Evolutionary conservation across 164 flowering plant genomes (phyloP).

Genomic region (Saururus chinensis): DNA sequence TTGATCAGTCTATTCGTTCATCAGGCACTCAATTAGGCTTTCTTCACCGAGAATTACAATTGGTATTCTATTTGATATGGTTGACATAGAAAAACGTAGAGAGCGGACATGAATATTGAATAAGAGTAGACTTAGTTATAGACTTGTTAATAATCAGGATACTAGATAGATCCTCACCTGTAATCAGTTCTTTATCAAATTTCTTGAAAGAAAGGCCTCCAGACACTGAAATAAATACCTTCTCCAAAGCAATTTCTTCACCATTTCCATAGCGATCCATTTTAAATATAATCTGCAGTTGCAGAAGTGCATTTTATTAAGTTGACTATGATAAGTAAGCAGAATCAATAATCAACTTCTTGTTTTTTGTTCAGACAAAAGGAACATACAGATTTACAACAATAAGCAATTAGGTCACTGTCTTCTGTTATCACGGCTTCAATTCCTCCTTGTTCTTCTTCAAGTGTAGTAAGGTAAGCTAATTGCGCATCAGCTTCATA

Average conservation of each 20-base stretch:
- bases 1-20: no score
- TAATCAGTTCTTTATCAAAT: constrained; percentile 44
- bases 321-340: not conserved
- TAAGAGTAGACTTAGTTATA: no score
- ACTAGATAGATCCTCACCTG: constrained; percentile 26
- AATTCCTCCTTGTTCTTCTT: constrained; percentile 51
- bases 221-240: constrained; percentile 29
- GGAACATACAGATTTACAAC: constrained; percentile 65
- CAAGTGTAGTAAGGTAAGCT: constrained; percentile 54
- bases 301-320: not conserved
- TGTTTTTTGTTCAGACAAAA: constrained; percentile 7
- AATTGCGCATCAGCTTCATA: constrained; percentile 95
- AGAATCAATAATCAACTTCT: constrained; percentile 9
- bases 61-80: no score
- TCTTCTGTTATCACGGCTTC: constrained; percentile 81
- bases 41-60: no score
- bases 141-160: not conserved
- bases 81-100: no score
- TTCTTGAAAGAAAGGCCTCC: constrained; percentile 39
- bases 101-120: no score
- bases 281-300: constrained; percentile 52
- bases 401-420: constrained; percentile 71
- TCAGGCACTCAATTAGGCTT: no score
- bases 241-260: constrained; percentile 54
- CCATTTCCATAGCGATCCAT: constrained; percentile 81